Percentiles rank a stretch among this genome's conserved stretches.
Evolutionary conservation across 768 basidiomycete species (phyloP).

Genomic region (Lanmaoa pseudosensibilis): DNA sequence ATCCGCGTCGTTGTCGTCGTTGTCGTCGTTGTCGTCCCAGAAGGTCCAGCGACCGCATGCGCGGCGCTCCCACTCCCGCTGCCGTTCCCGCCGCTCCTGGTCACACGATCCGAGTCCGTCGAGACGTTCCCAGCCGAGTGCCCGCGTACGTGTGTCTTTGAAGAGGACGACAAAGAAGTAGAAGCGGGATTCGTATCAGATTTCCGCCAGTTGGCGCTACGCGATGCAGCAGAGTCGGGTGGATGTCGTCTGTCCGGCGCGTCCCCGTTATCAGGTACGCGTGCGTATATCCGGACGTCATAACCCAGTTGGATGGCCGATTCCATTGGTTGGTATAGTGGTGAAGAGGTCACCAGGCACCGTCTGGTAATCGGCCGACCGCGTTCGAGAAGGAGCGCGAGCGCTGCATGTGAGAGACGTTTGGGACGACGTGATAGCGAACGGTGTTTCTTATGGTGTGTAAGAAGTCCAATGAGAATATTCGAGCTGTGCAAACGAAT

Average conservation of each 20-base stretch:
- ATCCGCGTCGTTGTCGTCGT: constrained; percentile 38
- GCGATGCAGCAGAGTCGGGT: constrained; percentile 15
- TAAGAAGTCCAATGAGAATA: constrained; percentile 81
- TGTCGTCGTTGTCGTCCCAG: constrained; percentile 15
- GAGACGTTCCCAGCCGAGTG: constrained; percentile 24
- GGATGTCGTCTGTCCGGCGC: constrained; percentile 51
- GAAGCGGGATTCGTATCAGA: constrained; percentile 12
- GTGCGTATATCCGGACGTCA: constrained; percentile 65
- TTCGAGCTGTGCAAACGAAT: constrained; percentile 60
- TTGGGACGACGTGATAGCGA: constrained; percentile 38
- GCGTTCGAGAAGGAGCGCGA: constrained; percentile 77
- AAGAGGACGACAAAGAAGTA: not conserved
- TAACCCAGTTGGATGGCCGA: constrained; percentile 72
- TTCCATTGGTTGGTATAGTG: constrained; percentile 81
- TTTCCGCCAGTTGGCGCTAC: constrained; percentile 23
- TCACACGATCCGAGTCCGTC: constrained; percentile 27
- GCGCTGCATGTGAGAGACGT: constrained; percentile 74
- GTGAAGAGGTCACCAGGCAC: constrained; percentile 78
- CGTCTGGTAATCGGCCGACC: constrained; percentile 74
- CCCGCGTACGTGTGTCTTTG: constrained; percentile 16
- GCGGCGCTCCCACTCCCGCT: constrained; percentile 9
- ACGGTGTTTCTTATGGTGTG: constrained; percentile 58
- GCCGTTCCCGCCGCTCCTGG: not conserved
- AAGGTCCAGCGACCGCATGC: constrained; percentile 14
- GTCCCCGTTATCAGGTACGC: constrained; percentile 68